phyloP scores from a whole-genome alignment of 106 monocot genomes.

The Xerophyta viscosa region DNA sequence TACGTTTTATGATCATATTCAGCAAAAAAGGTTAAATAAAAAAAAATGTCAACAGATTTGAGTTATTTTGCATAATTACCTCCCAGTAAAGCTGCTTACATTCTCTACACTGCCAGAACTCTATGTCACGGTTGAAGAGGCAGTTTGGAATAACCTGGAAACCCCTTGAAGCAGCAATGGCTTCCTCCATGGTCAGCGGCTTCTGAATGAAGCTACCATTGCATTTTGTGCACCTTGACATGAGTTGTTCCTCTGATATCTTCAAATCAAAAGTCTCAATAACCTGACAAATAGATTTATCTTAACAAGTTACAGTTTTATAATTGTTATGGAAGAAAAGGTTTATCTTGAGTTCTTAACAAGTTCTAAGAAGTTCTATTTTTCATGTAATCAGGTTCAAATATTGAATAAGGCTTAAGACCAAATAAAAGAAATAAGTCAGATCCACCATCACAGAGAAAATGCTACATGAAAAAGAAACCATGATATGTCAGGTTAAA shows the following conservation, averaged over 20 bases:
- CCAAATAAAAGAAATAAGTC: no score
- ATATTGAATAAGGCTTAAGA: no score
- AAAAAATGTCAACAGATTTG: no score
- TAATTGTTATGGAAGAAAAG: no score
- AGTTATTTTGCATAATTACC: conserved; percentile 51
- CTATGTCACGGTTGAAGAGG: conserved; percentile 66
- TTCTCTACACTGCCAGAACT: conserved; percentile 91
- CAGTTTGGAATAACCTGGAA: conserved; percentile 87
- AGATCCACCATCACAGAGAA: no score
- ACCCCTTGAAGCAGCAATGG: conserved; percentile 78
- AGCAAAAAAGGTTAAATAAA: neutral
- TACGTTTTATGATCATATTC: no score
- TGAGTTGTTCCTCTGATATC: conserved; percentile 76
- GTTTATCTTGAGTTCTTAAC: no score
- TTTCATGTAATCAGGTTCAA: no score
- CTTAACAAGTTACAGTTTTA: neutral
- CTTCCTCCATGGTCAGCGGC: conserved; percentile 76
- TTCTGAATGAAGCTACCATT: conserved; percentile 93
- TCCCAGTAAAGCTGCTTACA: conserved; percentile 96
- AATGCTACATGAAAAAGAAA: no score
- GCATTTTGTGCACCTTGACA: conserved; percentile 98
- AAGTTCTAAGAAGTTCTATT: no score
- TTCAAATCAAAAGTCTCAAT: conserved; percentile 79
- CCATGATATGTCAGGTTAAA: no score
- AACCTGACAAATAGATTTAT: conserved; percentile 33